These are phyloP conservation scores for Sugiyamaella marilandica DNA, from an alignment of 805 yeast genomes.

Conservation along the genomic window DNA sequence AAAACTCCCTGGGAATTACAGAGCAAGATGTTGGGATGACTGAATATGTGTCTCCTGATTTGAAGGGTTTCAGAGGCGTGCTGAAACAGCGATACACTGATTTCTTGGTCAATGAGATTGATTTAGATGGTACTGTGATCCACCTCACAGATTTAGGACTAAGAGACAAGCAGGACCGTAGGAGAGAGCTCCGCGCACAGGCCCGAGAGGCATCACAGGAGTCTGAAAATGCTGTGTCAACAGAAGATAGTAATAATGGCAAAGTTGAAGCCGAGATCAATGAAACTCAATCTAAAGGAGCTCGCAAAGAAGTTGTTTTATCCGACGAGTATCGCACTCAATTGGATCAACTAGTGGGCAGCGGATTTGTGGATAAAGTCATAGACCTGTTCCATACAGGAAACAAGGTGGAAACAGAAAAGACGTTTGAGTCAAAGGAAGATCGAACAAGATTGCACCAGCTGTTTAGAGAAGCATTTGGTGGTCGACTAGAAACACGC, in stretches of 20 bases:
- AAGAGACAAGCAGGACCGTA: constrained; percentile 29
- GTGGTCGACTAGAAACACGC: constrained; percentile 68
- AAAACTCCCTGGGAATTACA: constrained; percentile 40
- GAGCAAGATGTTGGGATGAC: constrained; percentile 89
- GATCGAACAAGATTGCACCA: constrained; percentile 77
- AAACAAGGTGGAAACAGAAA: constrained; percentile 51
- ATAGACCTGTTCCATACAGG: constrained; percentile 53
- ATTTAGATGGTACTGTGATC: constrained; percentile 59
- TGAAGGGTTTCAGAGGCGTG: constrained; percentile 67
- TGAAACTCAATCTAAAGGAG: constrained; percentile 10
- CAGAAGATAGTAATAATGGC: not conserved
- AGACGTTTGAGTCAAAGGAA: constrained; percentile 59
- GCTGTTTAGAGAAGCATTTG: constrained; percentile 66
- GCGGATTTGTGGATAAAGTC: constrained; percentile 52
- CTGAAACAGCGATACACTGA: constrained; percentile 90
- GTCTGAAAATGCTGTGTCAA: not conserved
- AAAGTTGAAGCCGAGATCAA: not conserved
- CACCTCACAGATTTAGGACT: constrained; percentile 72
- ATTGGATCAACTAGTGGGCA: constrained; percentile 54
- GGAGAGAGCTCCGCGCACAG: constrained; percentile 21
- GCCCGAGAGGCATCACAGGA: constrained; percentile 12
- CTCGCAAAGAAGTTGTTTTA: constrained; percentile 23
- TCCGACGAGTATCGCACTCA: constrained; percentile 24
- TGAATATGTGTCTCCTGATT: constrained; percentile 50
- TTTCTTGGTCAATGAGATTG: constrained; percentile 88